Percentiles rank a stretch among this genome's conserved stretches.
Evolutionary conservation across 768 basidiomycete species (phyloP).

Genomic region (Paxillus involutus): DNA sequence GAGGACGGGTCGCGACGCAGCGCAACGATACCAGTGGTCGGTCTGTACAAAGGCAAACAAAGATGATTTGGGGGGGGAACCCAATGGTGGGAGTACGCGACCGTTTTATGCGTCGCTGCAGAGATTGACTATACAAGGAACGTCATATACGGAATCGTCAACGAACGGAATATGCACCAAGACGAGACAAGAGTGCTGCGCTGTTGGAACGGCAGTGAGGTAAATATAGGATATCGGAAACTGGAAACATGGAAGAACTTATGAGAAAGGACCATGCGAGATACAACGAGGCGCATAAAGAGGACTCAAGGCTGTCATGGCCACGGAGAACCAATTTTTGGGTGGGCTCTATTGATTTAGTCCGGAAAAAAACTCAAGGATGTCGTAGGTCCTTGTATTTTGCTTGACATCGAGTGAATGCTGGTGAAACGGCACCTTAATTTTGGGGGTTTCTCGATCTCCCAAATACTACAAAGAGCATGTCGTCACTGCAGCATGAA

Average conservation of each 20-base stretch:
- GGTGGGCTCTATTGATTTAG: background rate
- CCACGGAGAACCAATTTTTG: background rate
- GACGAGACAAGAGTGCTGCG: background rate
- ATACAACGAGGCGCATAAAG: slow-evolving; percentile 5
- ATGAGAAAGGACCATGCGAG: background rate
- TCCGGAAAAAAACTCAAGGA: background rate
- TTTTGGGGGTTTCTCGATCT: background rate
- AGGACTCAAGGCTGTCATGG: slow-evolving; percentile 1
- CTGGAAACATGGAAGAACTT: background rate
- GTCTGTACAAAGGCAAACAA: background rate
- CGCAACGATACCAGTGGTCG: background rate
- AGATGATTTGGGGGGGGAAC: background rate
- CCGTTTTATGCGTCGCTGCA: slow-evolving; percentile 9
- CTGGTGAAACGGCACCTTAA: background rate
- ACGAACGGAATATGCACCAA: background rate
- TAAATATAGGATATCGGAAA: background rate
- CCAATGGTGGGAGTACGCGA: background rate
- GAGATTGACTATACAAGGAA: slow-evolving; percentile 8
- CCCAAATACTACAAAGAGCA: slow-evolving; percentile 11
- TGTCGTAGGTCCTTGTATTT: slow-evolving; percentile 12
- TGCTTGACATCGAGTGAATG: background rate
- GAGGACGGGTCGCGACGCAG: background rate
- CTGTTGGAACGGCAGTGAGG: background rate
- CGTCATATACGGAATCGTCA: slow-evolving; percentile 16
- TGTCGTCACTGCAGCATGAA: background rate